Base-by-base conservation (phyloP, 768 basidiomycete genomes). In the Russula ochroleuca region DNA sequence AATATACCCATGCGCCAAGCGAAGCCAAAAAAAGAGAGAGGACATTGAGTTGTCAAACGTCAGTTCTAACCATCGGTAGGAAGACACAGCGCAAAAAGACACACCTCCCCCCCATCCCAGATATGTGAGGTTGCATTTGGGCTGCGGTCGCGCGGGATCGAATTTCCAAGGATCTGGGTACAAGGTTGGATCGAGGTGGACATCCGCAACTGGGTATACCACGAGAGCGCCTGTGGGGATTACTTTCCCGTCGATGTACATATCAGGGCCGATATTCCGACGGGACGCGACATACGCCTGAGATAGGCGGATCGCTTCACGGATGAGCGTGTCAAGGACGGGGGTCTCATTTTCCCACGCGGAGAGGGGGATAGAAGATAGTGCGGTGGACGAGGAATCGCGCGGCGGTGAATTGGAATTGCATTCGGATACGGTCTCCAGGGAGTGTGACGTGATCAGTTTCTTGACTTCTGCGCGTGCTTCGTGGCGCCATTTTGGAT, bases 201-300 rank as follows among this genome's bases (percentile, higher is more conserved):
- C 85, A 70, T 87, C 86, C 72, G 85, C 87, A 73, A 90, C 90
- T 49, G 88, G 89, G 75, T 90, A 91, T 49, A 90, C 79, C 53
- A 89, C 82, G 70, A 87, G 90, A 59, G 87, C 82, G 61, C 88
- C 89, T 23, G 85, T 84, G 37, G 87, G 87, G 35, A 92, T 81
- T 43, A 80, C 75, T 74, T 85, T 87, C 65, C 83, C 83, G 74
- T 85, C 82, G 68, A 92, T 85, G 69, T 84, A 79, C 40, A 84
- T 74, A 62, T 87, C 85, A 68, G 86, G 86, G 19, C 88, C 89
- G 62, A 89, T 75, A 72, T 91, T 90, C 64, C 86, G 82, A 71
- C 90, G 82, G 87, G 90, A 89, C 62, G 89, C 89, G 1, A 83
- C 83, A 73, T 90, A 88, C 48, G 89, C 87, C 77, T 90, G 87